Conservation (phyloP, 2,329 filamentous ascomycete genomes). For the Cladophialophora yegresii region DNA sequence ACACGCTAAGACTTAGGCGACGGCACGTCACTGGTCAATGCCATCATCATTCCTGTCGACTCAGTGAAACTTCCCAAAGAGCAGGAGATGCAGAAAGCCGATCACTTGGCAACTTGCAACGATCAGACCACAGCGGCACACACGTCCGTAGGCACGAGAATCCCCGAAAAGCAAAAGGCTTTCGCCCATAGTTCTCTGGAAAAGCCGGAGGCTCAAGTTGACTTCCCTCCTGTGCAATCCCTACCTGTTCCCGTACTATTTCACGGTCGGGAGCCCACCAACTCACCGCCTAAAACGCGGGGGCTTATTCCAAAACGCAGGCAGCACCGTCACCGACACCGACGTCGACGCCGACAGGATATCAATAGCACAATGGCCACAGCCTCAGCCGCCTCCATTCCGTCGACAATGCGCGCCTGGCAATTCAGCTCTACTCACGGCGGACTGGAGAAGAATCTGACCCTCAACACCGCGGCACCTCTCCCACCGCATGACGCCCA, state of each 20-base stretch:
- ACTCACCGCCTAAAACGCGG: background rate
- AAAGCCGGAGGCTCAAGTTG: background rate
- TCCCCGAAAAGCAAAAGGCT: background rate
- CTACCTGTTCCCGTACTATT: too few relatives aligned
- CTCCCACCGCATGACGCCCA: conserved; percentile 41
- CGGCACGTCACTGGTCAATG: background rate
- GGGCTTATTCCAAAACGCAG: background rate
- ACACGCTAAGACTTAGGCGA: too few relatives aligned
- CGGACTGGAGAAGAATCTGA: conserved; percentile 58
- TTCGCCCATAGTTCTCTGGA: too few relatives aligned
- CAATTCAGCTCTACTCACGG: conserved; percentile 52
- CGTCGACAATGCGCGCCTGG: conserved; percentile 60
- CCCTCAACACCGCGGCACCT: conserved; percentile 48
- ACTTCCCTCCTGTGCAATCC: background rate
- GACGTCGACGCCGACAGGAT: background rate
- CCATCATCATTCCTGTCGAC: background rate
- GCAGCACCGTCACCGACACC: background rate
- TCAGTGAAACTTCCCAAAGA: background rate
- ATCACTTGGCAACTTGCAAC: background rate
- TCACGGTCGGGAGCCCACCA: too few relatives aligned
- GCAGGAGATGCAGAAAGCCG: background rate
- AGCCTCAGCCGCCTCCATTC: conserved; percentile 10
- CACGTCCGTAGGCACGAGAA: background rate
- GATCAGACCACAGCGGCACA: background rate
- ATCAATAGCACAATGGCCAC: background rate